Evolutionary conservation across 148 eudicot species (phyloP).

Genomic region (Persicaria maculosa): DNA sequence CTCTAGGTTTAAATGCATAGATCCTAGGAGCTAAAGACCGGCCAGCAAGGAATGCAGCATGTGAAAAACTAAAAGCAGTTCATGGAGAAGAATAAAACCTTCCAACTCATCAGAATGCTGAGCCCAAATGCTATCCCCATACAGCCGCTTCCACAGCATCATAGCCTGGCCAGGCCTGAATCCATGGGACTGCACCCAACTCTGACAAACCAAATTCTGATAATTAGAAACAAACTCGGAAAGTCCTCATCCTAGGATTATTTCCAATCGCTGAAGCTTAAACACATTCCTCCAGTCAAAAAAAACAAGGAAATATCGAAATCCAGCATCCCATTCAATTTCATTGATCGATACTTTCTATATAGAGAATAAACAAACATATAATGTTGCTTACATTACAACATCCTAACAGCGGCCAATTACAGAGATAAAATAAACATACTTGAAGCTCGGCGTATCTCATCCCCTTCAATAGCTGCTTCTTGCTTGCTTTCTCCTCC

Average conservation of each 20-base stretch:
- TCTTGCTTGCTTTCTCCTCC: constrained; percentile 19
- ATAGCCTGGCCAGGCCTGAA: constrained; percentile 88
- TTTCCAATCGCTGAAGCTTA: neutral
- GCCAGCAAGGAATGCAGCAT: neutral
- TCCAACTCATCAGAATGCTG: constrained; percentile 71
- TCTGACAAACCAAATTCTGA: constrained; percentile 38
- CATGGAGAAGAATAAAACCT: constrained; percentile 38
- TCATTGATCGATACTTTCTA: neutral
- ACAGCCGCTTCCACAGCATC: constrained; percentile 94
- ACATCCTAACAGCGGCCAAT: too few relatives aligned
- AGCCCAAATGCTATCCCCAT: constrained; percentile 83
- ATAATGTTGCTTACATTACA: neutral
- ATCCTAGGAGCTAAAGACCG: too few relatives aligned
- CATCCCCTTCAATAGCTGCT: constrained; percentile 62
- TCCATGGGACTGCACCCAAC: constrained; percentile 79
- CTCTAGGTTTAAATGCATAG: neutral
- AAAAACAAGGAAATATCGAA: neutral
- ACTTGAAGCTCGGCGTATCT: constrained; percentile 69
- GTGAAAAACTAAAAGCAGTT: neutral
- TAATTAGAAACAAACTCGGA: constrained; percentile 10
- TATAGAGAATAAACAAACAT: neutral
- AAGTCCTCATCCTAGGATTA: neutral
- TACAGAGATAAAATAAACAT: constrained; percentile 10
- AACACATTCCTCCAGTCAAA: neutral
- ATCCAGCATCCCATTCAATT: neutral